A percentile compares a stretch with the other conserved stretches of the same genome.
Conservation (phyloP, 768 basidiomycete genomes). For the Auriscalpium vulgare region DNA sequence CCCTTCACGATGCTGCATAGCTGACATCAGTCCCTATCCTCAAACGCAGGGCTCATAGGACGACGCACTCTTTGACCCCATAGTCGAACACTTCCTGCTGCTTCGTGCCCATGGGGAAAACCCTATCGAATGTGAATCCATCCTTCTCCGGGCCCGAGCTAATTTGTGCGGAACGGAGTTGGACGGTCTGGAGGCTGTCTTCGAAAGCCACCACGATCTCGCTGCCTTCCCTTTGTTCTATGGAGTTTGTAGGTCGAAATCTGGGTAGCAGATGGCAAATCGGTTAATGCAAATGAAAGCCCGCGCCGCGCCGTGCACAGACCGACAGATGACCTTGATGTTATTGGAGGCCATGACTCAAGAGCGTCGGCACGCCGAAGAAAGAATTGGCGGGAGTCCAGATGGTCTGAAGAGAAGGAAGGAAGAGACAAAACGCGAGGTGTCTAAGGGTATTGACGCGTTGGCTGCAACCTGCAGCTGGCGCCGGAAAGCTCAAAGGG, state of each 20-base stretch:
- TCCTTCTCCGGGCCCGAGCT: slow-evolving; percentile 87
- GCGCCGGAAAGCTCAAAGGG: background rate
- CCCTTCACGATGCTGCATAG: slow-evolving; percentile 78
- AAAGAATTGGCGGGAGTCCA: slow-evolving; percentile 1
- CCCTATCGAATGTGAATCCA: slow-evolving; percentile 96
- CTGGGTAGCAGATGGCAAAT: slow-evolving; percentile 30
- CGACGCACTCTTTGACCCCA: slow-evolving; percentile 90
- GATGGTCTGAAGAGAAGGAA: background rate
- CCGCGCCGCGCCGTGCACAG: slow-evolving; percentile 25
- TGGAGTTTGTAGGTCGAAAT: slow-evolving; percentile 91
- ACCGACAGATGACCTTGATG: slow-evolving; percentile 99
- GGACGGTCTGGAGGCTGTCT: slow-evolving; percentile 78
- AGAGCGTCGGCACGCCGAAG: too few relatives aligned
- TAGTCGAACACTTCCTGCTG: slow-evolving; percentile 97
- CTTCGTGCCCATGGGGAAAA: slow-evolving; percentile 86
- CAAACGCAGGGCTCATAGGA: background rate
- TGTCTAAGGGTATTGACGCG: background rate
- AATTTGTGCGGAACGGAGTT: slow-evolving; percentile 62
- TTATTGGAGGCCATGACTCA: slow-evolving; percentile 74
- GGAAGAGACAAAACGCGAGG: background rate
- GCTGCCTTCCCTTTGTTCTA: slow-evolving; percentile 82
- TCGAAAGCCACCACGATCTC: slow-evolving; percentile 87
- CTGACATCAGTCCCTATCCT: background rate
- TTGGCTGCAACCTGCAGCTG: background rate
- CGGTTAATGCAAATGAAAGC: slow-evolving; percentile 1